Conservation (phyloP, 495 filamentous ascomycete genomes). For the Parmelia sp. region DNA sequence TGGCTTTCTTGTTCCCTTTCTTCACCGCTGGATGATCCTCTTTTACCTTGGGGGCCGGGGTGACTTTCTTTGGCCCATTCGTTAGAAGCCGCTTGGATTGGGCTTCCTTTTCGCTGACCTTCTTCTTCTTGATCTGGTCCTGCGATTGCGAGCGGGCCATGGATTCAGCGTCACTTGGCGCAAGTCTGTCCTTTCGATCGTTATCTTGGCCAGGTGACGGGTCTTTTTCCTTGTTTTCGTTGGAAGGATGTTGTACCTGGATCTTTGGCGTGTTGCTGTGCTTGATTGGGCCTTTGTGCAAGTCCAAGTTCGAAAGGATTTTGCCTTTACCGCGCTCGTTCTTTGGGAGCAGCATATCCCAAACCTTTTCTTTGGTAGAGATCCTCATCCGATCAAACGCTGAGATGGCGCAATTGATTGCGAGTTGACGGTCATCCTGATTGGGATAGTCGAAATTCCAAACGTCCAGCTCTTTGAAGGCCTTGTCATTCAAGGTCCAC, state of each 20-base stretch:
- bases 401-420: slow-evolving; percentile 78
- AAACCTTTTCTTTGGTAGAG: slow-evolving; percentile 62
- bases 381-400: slow-evolving; percentile 74
- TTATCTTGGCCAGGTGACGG: slow-evolving; percentile 46
- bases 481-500: slow-evolving; percentile 61
- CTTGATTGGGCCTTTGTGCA: slow-evolving; percentile 52
- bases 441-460: slow-evolving; percentile 67
- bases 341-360: slow-evolving; percentile 71
- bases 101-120: slow-evolving; percentile 53
- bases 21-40: slow-evolving; percentile 35
- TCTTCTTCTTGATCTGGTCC: slow-evolving; percentile 51
- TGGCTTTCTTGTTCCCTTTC: slow-evolving; percentile 48
- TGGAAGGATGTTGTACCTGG: slow-evolving; percentile 47
- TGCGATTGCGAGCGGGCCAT: slow-evolving; percentile 51
- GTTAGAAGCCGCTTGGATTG: slow-evolving; percentile 55
- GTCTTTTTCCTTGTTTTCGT: slow-evolving; percentile 38
- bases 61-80: slow-evolving; percentile 44
- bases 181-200: slow-evolving; percentile 42
- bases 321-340: slow-evolving; percentile 75
- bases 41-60: slow-evolving; percentile 45
- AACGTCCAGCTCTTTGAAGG: slow-evolving; percentile 76
- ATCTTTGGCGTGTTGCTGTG: slow-evolving; percentile 50
- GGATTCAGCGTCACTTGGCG: slow-evolving; percentile 43
- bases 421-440: slow-evolving; percentile 62
- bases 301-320: slow-evolving; percentile 65